Conservation (phyloP, 352 stramenopile species). For the Phytophthora tentaculata region DNA sequence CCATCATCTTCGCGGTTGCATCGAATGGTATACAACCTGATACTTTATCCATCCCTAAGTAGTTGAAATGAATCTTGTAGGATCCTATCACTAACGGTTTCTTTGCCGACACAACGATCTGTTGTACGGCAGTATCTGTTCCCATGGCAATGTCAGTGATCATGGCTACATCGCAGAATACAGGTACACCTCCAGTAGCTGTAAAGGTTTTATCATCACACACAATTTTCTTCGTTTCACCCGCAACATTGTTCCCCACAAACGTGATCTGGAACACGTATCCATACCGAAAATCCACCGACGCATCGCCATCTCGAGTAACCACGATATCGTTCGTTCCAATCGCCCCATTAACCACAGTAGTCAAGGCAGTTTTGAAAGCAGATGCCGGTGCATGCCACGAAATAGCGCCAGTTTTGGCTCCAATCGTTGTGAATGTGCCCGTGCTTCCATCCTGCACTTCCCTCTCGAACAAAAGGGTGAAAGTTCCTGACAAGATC, state of each 20-base stretch:
- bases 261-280: slow-evolving; percentile 83
- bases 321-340: slow-evolving; percentile 63
- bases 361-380: slow-evolving; percentile 40
- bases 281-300: slow-evolving; percentile 58
- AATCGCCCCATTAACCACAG: slow-evolving; percentile 40
- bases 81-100: slow-evolving; percentile 63
- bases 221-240: slow-evolving; percentile 48
- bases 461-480: slow-evolving; percentile 51
- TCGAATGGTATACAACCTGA: slow-evolving; percentile 75
- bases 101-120: slow-evolving; percentile 61
- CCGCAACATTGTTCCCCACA: slow-evolving; percentile 71
- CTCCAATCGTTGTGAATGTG: slow-evolving; percentile 35
- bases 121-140: slow-evolving; percentile 74
- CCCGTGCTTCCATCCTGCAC: slow-evolving; percentile 31
- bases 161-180: slow-evolving; percentile 63
- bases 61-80: slow-evolving; percentile 57
- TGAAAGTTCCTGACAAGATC: slow-evolving; percentile 60
- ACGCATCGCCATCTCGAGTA: slow-evolving; percentile 74
- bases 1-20: slow-evolving; percentile 53
- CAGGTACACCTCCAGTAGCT: slow-evolving; percentile 41
- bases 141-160: slow-evolving; percentile 67
- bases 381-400: slow-evolving; percentile 50
- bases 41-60: slow-evolving; percentile 36
- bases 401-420: slow-evolving; percentile 33
- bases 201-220: slow-evolving; percentile 46